Evolutionary conservation across 2,329 filamentous ascomycete species (phyloP), one percentile per base, ranked within the genome.

Genomic region (Aspergillaceae sp.): DNA sequence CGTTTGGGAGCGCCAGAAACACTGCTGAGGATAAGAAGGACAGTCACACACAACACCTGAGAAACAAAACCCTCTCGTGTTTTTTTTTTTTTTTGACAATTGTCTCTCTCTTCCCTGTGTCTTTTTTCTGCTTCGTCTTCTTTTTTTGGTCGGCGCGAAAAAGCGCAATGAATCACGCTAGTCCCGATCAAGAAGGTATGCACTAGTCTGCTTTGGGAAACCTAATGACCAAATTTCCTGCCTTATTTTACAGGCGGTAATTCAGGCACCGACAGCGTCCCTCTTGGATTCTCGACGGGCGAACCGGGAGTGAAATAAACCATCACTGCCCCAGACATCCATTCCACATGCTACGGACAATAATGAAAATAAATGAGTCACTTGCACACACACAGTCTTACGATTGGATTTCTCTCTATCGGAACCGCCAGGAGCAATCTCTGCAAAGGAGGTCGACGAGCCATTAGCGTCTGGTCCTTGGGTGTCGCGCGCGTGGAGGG

Each of bases 91-190:
- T 32, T 29, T 41, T 19, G 3, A 8, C 10, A 28, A 8, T 11
- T 41, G 29, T 33, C 11, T 11, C 7, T 40, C 8, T 33, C 38
- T 46, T 38, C 40, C 33, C 27, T 37, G 9, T 37, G 46, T 44
- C 32, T 42, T 41, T 36, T 44, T 40, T 40, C 38, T 45, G 43
- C 42, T 48, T 42, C 40, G 40, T 36, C 37, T 48, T 46, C 45
- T 40, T 48, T 49, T 50, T 51, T 53, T 48, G 44, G 49, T 46
- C 50, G 53, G 51, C 50, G 48, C 50, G 48, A 54, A 49, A 47
- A 32, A 47, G 41, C 46, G 42, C 41, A 46, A 49, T 47, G 51
- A 54, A 50, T 48, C 37, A 44, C 54, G 43, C 55, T 59, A 59
- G 50, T 43, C 50, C 36, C 1, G 5, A 53, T 50, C 4, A 7